Evolutionary conservation across 768 basidiomycete species (phyloP).

Genomic region (Coprinopsis strossmayeri): DNA sequence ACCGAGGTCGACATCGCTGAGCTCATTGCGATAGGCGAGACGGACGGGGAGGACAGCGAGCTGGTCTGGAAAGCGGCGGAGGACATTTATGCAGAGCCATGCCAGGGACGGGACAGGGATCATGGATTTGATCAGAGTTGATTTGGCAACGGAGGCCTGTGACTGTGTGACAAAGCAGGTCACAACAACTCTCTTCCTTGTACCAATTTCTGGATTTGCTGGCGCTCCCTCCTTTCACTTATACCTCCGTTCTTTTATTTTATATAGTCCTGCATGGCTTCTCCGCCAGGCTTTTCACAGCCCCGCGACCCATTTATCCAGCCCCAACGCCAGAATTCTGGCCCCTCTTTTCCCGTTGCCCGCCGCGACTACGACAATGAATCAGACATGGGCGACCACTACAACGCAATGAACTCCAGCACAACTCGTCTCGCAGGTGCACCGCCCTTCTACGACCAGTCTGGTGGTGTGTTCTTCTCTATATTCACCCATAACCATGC

Average conservation of each 20-base stretch:
- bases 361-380: conserved; percentile 39
- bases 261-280: conserved; percentile 11
- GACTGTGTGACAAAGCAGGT: conserved; percentile 10
- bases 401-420: conserved; percentile 43
- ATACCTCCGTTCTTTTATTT: conserved; percentile 5
- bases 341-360: conserved; percentile 24
- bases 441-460: conserved; percentile 34
- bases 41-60: conserved; percentile 29
- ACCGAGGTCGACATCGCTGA: conserved; percentile 26
- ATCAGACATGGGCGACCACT: conserved; percentile 48
- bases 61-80: conserved; percentile 40
- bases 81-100: conserved; percentile 40
- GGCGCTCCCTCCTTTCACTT: conserved; percentile 12
- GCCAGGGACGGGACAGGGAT: conserved; percentile 43
- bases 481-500: conserved; percentile 1
- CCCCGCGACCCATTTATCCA: conserved; percentile 17
- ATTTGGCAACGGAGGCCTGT: no score
- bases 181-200: conserved; percentile 16
- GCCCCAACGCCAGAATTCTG: conserved; percentile 17
- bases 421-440: conserved; percentile 48
- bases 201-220: conserved; percentile 11
- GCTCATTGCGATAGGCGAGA: conserved; percentile 32
- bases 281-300: conserved; percentile 12
- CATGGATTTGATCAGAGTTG: no score
- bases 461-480: conserved; percentile 17